These are phyloP conservation scores for Arctium minus DNA, from an alignment of 129 eudicot genomes.

Conservation along the genomic window DNA sequence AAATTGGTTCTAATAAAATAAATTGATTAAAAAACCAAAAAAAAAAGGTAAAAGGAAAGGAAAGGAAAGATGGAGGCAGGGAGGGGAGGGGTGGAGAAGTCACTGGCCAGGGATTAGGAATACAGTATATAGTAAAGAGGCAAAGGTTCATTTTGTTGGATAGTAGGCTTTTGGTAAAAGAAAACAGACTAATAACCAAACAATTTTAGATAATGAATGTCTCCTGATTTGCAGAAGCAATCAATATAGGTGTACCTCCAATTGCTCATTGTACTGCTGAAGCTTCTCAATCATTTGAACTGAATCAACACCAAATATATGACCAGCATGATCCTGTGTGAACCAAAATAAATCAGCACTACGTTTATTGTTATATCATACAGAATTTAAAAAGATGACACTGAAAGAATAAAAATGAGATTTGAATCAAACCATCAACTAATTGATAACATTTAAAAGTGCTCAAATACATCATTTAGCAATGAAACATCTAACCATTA, in stretches of 20 bases:
- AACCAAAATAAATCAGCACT: slow-evolving; percentile 16
- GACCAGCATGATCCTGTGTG: slow-evolving; percentile 97
- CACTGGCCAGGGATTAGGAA: not conserved
- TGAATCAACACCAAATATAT: slow-evolving; percentile 94
- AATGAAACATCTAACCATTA: not conserved
- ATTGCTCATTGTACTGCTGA: slow-evolving; percentile 74
- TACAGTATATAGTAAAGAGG: not conserved
- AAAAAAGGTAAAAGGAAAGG: not conserved
- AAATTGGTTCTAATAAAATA: not conserved
- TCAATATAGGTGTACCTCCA: slow-evolving; percentile 46
- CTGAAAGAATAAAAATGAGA: not conserved
- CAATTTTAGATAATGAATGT: not conserved
- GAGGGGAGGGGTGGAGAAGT: not conserved
- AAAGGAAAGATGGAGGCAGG: not conserved
- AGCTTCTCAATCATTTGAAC: slow-evolving; percentile 75
- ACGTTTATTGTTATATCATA: not conserved
- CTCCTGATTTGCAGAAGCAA: slow-evolving; percentile 3
- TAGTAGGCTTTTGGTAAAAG: not conserved
- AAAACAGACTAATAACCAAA: not conserved
- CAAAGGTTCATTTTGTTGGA: not conserved
- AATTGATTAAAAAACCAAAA: not conserved
- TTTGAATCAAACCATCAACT: not conserved
- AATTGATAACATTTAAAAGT: not conserved
- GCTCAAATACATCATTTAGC: not conserved
- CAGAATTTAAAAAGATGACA: not conserved